These are phyloP conservation scores for Triticum timopheevii DNA, from an alignment of 176 grass and related monocot species.

Conservation along the genomic window DNA sequence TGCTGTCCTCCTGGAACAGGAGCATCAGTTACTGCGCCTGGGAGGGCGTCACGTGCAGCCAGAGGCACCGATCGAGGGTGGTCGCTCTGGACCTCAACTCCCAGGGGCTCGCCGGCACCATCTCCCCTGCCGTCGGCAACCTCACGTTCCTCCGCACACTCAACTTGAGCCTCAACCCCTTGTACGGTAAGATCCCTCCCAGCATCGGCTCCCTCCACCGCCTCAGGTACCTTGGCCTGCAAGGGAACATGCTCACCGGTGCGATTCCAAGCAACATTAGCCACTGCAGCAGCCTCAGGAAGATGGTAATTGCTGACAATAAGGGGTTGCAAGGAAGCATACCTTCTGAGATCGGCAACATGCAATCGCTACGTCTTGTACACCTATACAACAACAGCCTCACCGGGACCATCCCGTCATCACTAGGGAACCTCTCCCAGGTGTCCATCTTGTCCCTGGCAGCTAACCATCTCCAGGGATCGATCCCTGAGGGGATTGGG, in stretches of 20 bases:
- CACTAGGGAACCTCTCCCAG: not conserved
- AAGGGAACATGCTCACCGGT: not conserved
- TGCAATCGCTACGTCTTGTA: not conserved
- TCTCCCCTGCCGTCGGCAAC: not conserved
- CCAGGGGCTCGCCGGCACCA: not conserved
- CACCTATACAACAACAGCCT: not conserved
- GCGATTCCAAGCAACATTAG: constrained; percentile 20
- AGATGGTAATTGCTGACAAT: not conserved
- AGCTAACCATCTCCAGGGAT: not conserved
- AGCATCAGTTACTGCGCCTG: not conserved
- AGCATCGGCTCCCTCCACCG: not conserved
- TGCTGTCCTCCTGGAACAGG: constrained; percentile 18
- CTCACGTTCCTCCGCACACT: not conserved
- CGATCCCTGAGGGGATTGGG: not conserved
- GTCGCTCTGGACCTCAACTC: not conserved
- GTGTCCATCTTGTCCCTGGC: not conserved
- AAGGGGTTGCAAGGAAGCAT: not conserved
- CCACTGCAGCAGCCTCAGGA: constrained; percentile 9
- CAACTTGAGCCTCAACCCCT: not conserved
- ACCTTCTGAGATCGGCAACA: not conserved
- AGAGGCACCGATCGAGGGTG: not conserved
- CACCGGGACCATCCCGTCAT: not conserved
- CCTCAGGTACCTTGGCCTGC: not conserved
- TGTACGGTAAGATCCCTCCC: constrained; percentile 4
- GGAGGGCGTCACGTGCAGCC: not conserved